Conservation (phyloP, 345 rosid genomes). For the Citropsis articulata region DNA sequence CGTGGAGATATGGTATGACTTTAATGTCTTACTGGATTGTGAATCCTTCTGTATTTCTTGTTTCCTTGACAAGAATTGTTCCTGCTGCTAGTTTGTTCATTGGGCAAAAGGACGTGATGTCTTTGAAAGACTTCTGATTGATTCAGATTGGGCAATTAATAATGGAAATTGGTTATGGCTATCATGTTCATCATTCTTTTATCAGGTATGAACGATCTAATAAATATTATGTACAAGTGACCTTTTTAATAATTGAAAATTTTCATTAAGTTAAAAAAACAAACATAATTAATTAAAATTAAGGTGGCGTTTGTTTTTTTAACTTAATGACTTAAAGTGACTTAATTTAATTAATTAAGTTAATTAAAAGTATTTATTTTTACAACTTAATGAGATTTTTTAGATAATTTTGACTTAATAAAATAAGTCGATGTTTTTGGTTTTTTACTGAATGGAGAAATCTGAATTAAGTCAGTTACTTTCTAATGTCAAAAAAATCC, state of each 20-base stretch:
- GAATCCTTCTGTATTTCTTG: conserved; percentile 9
- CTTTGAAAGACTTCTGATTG: conserved; percentile 87
- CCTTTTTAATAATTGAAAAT: neutral
- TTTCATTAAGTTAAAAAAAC: too few relatives aligned
- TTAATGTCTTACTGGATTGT: neutral
- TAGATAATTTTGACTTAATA: too few relatives aligned
- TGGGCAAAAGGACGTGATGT: conserved; percentile 99
- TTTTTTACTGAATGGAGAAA: too few relatives aligned
- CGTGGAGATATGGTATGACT: conserved; percentile 87
- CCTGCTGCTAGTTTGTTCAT: conserved; percentile 74
- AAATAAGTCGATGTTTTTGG: too few relatives aligned
- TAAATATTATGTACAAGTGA: neutral
- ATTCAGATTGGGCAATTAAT: conserved; percentile 95
- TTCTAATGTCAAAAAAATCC: too few relatives aligned
- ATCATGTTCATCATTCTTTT: conserved; percentile 95
- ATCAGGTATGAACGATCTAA: conserved; percentile 52
- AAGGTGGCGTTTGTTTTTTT: too few relatives aligned
- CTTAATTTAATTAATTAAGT: too few relatives aligned
- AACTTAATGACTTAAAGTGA: too few relatives aligned
- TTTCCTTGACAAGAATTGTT: conserved; percentile 22
- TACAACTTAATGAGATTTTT: too few relatives aligned
- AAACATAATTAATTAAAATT: too few relatives aligned
- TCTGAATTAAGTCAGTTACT: too few relatives aligned
- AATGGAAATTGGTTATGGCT: conserved; percentile 97
- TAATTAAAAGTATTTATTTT: too few relatives aligned